A percentile compares a stretch with the other conserved stretches of the same genome.
These are phyloP conservation scores for Volvox reticuliferus DNA, from an alignment of 139 green algal species.

Conservation along the genomic window DNA sequence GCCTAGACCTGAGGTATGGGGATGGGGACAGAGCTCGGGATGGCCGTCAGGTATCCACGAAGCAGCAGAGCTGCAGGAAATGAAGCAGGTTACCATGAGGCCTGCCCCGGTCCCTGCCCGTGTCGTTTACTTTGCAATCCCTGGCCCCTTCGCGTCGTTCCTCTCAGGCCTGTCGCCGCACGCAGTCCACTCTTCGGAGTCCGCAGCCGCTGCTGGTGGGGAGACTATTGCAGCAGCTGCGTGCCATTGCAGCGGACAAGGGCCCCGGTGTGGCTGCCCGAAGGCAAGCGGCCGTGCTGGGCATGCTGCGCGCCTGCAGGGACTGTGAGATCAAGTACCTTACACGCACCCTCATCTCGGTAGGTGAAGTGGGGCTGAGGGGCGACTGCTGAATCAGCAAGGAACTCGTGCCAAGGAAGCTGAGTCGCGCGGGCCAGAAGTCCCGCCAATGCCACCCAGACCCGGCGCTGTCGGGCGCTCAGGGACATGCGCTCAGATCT, in stretches of 20 bases:
- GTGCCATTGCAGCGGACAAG: conserved; percentile 64
- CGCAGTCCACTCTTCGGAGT: conserved; percentile 74
- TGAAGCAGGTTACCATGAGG: background rate
- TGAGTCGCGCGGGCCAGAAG: no score
- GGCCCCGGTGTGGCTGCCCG: conserved; percentile 63
- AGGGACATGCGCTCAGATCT: no score
- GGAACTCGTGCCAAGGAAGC: no score
- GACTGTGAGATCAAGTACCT: conserved; percentile 84
- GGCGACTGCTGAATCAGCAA: no score
- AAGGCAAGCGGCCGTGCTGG: conserved; percentile 67
- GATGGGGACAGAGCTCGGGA: no score
- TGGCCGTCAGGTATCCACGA: no score
- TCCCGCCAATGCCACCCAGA: no score
- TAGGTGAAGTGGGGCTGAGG: background rate
- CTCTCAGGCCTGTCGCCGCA: conserved; percentile 70
- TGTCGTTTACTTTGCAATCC: background rate
- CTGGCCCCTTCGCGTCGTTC: background rate
- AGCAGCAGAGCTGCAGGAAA: no score
- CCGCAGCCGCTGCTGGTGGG: conserved; percentile 70
- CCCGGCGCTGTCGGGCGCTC: no score
- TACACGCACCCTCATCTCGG: conserved; percentile 78
- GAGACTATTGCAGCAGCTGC: conserved; percentile 58
- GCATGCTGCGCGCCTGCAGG: conserved; percentile 75
- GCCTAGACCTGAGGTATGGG: no score
- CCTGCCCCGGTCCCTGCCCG: background rate